These are phyloP conservation scores for Tilletia indica DNA, from an alignment of 1,284 basidiomycete genomes.

Conservation along the genomic window DNA sequence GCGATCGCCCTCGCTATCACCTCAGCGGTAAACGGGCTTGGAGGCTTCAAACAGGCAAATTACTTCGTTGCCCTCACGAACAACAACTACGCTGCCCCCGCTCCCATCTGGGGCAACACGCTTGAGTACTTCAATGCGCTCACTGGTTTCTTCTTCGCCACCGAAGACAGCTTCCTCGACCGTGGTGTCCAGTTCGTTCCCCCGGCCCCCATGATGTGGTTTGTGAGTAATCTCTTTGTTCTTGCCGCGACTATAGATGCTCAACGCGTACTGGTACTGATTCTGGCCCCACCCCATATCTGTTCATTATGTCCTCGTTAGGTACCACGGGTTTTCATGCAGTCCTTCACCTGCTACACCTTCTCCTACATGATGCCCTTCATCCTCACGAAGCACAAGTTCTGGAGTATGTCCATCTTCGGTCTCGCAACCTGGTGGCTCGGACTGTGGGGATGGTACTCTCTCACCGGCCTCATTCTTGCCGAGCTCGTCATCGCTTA, in stretches of 20 bases:
- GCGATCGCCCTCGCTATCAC: conserved; percentile 35
- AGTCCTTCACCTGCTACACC: conserved; percentile 40
- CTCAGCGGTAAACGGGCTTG: conserved; percentile 27
- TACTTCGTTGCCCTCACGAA: conserved; percentile 20
- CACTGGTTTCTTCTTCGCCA: conserved; percentile 35
- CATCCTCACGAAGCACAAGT: conserved; percentile 36
- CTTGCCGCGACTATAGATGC: no score
- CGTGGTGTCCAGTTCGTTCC: conserved; percentile 34
- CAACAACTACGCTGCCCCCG: conserved; percentile 35
- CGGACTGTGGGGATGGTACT: conserved; percentile 42
- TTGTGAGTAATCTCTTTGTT: conserved; percentile 15
- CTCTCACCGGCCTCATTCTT: conserved; percentile 37
- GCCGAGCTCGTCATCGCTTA: conserved; percentile 41
- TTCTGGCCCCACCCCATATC: no score
- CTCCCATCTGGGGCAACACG: conserved; percentile 27
- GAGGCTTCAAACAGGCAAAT: conserved; percentile 35
- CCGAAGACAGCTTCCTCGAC: conserved; percentile 25
- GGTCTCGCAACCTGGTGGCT: conserved; percentile 41
- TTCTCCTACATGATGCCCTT: conserved; percentile 37
- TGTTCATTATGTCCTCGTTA: neutral
- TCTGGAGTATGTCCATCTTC: conserved; percentile 31
- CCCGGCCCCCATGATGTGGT: conserved; percentile 37
- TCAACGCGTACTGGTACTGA: no score
- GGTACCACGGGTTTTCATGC: conserved; percentile 32
- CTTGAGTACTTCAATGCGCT: conserved; percentile 42